phyloP scores from a whole-genome alignment of 2,329 filamentous ascomycete species.

The Microcyclospora tardicrescens region DNA sequence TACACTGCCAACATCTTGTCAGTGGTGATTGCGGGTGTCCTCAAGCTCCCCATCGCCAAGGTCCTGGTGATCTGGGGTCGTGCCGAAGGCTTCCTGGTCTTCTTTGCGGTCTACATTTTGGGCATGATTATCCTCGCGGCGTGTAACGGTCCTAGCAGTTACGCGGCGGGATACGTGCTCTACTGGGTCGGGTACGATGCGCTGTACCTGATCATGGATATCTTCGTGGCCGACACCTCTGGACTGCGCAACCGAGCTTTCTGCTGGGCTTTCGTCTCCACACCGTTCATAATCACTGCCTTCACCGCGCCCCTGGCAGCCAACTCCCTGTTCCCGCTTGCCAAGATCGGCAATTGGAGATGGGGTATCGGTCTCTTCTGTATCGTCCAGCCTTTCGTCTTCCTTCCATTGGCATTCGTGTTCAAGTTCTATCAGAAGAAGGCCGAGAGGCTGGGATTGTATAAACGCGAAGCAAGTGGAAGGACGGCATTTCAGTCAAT shows the following conservation, averaged over 20 bases:
- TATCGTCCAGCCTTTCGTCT: slow-evolving; percentile 19
- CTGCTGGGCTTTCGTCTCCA: slow-evolving; percentile 19
- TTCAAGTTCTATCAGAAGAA: slow-evolving; percentile 17
- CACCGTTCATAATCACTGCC: slow-evolving; percentile 23
- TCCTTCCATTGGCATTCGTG: slow-evolving; percentile 14
- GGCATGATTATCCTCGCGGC: slow-evolving; percentile 19
- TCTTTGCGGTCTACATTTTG: slow-evolving; percentile 37
- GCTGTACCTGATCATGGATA: slow-evolving; percentile 19
- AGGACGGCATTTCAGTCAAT: slow-evolving; percentile 9
- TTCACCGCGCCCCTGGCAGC: slow-evolving; percentile 18
- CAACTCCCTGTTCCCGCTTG: slow-evolving; percentile 3
- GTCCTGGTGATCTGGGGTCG: slow-evolving; percentile 56
- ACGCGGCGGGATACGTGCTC: slow-evolving; percentile 20
- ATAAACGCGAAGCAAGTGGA: not conserved
- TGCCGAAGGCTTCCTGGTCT: slow-evolving; percentile 48
- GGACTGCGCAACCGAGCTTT: slow-evolving; percentile 19
- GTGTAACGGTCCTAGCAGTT: slow-evolving; percentile 16
- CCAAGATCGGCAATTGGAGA: slow-evolving; percentile 10
- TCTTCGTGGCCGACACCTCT: slow-evolving; percentile 23
- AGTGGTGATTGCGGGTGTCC: slow-evolving; percentile 2
- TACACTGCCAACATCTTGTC: slow-evolving; percentile 25
- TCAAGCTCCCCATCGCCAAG: slow-evolving; percentile 48
- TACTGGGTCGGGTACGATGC: slow-evolving; percentile 20
- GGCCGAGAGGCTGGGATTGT: slow-evolving; percentile 18
- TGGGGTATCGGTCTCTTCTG: slow-evolving; percentile 22